Evolutionary conservation across 495 filamentous ascomycete species (phyloP).

Genomic region (Aspergillus conjunctus): DNA sequence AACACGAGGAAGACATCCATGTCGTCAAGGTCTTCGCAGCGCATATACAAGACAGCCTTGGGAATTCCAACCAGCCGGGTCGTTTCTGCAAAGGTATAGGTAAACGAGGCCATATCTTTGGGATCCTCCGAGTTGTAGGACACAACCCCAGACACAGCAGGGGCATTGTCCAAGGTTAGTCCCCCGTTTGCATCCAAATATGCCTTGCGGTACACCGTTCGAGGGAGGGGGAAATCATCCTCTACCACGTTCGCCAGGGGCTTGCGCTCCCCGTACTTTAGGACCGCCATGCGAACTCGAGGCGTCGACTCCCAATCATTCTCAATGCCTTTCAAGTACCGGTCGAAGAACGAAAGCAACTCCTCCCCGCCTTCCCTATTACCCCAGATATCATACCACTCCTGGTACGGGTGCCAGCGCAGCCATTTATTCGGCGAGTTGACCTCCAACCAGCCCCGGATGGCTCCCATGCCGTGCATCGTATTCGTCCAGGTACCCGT

Average conservation of each 20-base stretch:
- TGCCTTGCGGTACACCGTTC: slow-evolving; percentile 35
- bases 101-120: slow-evolving; percentile 30
- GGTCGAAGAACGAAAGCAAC: slow-evolving; percentile 41
- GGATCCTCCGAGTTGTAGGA: slow-evolving; percentile 32
- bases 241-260: slow-evolving; percentile 27
- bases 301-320: slow-evolving; percentile 49
- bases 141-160: not conserved
- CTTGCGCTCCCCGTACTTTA: slow-evolving; percentile 31
- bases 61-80: slow-evolving; percentile 35
- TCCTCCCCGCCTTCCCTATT: slow-evolving; percentile 30
- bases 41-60: slow-evolving; percentile 44
- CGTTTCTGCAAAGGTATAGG: slow-evolving; percentile 30
- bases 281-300: slow-evolving; percentile 31
- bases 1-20: slow-evolving; percentile 42
- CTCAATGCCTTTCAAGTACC: slow-evolving; percentile 38
- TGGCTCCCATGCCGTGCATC: slow-evolving; percentile 42
- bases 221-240: slow-evolving; percentile 35
- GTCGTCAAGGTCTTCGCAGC: slow-evolving; percentile 39
- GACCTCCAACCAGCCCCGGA: slow-evolving; percentile 38
- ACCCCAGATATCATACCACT: slow-evolving; percentile 46
- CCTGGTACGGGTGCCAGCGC: slow-evolving; percentile 35
- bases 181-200: slow-evolving; percentile 25
- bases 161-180: slow-evolving; percentile 6
- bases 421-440: slow-evolving; percentile 32
- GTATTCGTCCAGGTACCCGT: slow-evolving; percentile 32